These are phyloP conservation scores for Aspergillus melleus DNA, from an alignment of 2,329 filamentous ascomycete genomes.

Conservation along the genomic window DNA sequence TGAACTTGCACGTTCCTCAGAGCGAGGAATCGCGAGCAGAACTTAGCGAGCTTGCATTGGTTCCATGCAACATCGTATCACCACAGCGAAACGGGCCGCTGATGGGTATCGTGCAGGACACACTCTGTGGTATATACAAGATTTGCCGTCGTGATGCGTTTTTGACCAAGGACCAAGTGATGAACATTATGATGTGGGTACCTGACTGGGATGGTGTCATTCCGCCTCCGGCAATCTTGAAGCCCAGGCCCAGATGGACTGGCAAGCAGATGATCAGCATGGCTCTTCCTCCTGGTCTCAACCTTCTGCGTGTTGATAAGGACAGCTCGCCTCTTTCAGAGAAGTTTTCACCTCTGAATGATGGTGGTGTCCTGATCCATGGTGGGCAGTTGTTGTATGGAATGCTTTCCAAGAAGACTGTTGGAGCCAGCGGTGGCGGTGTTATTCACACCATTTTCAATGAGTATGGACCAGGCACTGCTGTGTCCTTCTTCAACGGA, in stretches of 20 bases:
- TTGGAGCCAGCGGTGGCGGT: slow-evolving; percentile 86
- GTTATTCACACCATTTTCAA: slow-evolving; percentile 97
- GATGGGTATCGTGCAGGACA: slow-evolving; percentile 99
- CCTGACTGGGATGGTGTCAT: slow-evolving; percentile 96
- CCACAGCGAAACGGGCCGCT: slow-evolving; percentile 94
- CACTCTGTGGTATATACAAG: slow-evolving; percentile 94
- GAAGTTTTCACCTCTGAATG: slow-evolving; percentile 63
- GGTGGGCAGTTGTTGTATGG: slow-evolving; percentile 89
- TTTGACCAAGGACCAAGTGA: slow-evolving; percentile 83
- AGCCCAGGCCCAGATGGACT: slow-evolving; percentile 91
- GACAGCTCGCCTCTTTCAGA: slow-evolving; percentile 57
- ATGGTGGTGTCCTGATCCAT: slow-evolving; percentile 79
- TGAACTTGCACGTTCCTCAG: slow-evolving; percentile 99
- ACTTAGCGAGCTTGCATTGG: slow-evolving; percentile 90
- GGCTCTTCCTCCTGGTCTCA: slow-evolving; percentile 84
- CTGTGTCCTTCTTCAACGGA: slow-evolving; percentile 94
- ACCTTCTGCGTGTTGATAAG: slow-evolving; percentile 66
- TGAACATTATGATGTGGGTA: slow-evolving; percentile 97
- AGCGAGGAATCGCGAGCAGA: slow-evolving; percentile 96
- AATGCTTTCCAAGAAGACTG: slow-evolving; percentile 86
- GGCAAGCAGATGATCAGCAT: slow-evolving; percentile 97
- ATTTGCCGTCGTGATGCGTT: slow-evolving; percentile 91
- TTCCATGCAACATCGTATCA: slow-evolving; percentile 98
- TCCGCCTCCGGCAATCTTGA: slow-evolving; percentile 88
- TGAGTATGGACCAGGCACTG: slow-evolving; percentile 79